Evolutionary conservation across 495 filamentous ascomycete species (phyloP), one percentile per base, ranked within the genome.

Genomic region (Xylaria intraflava): DNA sequence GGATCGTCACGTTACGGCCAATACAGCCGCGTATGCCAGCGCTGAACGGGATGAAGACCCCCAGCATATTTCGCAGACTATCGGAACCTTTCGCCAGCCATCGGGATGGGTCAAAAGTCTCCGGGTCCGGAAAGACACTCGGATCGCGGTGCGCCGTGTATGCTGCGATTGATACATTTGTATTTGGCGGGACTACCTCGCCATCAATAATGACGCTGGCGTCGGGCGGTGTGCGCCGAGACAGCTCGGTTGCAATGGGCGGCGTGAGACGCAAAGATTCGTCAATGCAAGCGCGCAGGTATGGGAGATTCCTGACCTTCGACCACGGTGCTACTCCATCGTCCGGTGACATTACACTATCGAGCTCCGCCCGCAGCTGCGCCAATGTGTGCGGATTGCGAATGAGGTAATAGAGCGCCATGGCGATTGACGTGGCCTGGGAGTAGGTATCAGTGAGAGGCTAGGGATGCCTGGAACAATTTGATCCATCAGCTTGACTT

Each of bases 341-440:
- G 12, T 74, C 73, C 35, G 65, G 65, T 1, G 80, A 82, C 45
- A 84, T 66, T n/a, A 86, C 78, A 10, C 65, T 58, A 19, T 49
- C 76, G 12, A 83, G 44, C 56, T 83, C 79, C 16, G 67, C 61
- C 9, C 69, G 67, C 2, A 83, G 69, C 46, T 68, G 72, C 3
- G 49, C 49, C 16, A 79, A 48, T n/a, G n/a, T n/a, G n/a, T n/a
- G n/a, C n/a, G n/a, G n/a, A n/a, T n/a, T n/a, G n/a, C n/a, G n/a
- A n/a, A n/a, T n/a, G n/a, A n/a, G n/a, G n/a, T n/a, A n/a, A n/a
- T n/a, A n/a, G n/a, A n/a, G n/a, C n/a, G n/a, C n/a, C n/a, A n/a
- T n/a, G n/a, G n/a, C n/a, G n/a, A n/a, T n/a, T n/a, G n/a, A n/a
- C n/a, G n/a, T n/a, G n/a, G n/a, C n/a, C n/a, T n/a, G n/a, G n/a